phyloP scores from a whole-genome alignment of 148 eudicot genomes.

The Salicornia ramosissima region DNA sequence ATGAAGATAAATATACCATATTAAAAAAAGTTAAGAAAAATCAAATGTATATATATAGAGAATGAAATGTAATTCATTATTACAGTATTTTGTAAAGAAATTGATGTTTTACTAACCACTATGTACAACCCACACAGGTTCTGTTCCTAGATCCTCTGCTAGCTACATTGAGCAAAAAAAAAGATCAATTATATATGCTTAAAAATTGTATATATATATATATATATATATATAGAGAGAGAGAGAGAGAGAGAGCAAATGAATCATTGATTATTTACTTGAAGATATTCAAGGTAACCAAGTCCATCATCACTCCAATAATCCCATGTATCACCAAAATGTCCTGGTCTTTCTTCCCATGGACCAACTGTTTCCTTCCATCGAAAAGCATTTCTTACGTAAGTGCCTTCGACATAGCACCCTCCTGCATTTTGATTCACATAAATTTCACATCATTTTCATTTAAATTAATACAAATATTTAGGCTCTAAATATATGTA shows the following conservation, averaged over 20 bases:
- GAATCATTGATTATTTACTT: no score
- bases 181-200: not conserved
- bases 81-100: no score
- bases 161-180: conserved; percentile 37
- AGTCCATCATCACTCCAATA: conserved; percentile 79
- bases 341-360: conserved; percentile 83
- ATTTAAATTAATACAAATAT: not conserved
- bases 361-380: conserved; percentile 85
- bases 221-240: no score
- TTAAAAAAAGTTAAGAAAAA: no score
- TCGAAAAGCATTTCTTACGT: conserved; percentile 52
- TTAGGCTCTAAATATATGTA: no score
- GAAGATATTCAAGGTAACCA: conserved; percentile 67
- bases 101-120: conserved; percentile 39
- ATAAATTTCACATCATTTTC: not conserved
- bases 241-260: no score
- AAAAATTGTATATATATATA: no score
- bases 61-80: not conserved
- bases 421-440: conserved; percentile 43
- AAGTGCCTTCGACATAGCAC: conserved; percentile 65
- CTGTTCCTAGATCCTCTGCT: conserved; percentile 82
- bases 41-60: no score
- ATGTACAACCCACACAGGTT: conserved; percentile 83
- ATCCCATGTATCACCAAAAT: conserved; percentile 64
- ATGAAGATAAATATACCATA: no score